These are phyloP conservation scores for Fusarium austroafricanum DNA, from an alignment of 2,329 filamentous ascomycete species.

Conservation along the genomic window DNA sequence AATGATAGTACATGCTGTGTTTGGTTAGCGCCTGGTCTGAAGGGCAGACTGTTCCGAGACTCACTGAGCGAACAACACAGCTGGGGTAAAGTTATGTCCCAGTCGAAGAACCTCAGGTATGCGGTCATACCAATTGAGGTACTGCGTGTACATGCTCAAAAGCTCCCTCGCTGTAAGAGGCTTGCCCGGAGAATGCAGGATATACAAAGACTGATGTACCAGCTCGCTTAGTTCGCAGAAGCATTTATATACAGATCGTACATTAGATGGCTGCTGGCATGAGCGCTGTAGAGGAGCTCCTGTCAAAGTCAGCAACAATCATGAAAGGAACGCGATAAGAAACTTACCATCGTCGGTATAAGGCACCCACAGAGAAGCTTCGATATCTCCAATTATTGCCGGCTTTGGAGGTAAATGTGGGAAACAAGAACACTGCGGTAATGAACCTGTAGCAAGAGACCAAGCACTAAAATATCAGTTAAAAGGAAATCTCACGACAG, in stretches of 20 bases:
- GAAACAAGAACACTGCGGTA: conserved; percentile 70
- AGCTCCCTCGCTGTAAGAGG: conserved; percentile 73
- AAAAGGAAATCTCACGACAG: conserved; percentile 1
- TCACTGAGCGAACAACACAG: conserved; percentile 80
- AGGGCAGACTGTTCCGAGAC: conserved; percentile 45
- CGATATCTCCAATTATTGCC: conserved; percentile 68
- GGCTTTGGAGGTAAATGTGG: conserved; percentile 69
- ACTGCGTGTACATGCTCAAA: conserved; percentile 73
- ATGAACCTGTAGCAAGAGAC: conserved; percentile 71
- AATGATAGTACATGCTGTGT: conserved; percentile 75
- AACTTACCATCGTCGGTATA: conserved; percentile 68
- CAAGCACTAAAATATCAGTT: conserved; percentile 63
- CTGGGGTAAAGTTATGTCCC: conserved; percentile 76
- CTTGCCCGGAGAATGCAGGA: conserved; percentile 76
- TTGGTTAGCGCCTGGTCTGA: conserved; percentile 1
- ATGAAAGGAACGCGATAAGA: background rate
- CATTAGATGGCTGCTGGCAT: conserved; percentile 73
- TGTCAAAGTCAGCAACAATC: conserved; percentile 41
- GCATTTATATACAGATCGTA: conserved; percentile 74
- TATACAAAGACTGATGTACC: conserved; percentile 76
- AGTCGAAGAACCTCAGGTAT: conserved; percentile 73
- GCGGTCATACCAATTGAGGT: conserved; percentile 76
- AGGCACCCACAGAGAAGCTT: conserved; percentile 69
- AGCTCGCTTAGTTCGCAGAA: conserved; percentile 80
- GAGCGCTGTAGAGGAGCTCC: conserved; percentile 65